Base-by-base conservation (phyloP, 176 grass and related monocot genomes). In the Eleusine coracana region DNA sequence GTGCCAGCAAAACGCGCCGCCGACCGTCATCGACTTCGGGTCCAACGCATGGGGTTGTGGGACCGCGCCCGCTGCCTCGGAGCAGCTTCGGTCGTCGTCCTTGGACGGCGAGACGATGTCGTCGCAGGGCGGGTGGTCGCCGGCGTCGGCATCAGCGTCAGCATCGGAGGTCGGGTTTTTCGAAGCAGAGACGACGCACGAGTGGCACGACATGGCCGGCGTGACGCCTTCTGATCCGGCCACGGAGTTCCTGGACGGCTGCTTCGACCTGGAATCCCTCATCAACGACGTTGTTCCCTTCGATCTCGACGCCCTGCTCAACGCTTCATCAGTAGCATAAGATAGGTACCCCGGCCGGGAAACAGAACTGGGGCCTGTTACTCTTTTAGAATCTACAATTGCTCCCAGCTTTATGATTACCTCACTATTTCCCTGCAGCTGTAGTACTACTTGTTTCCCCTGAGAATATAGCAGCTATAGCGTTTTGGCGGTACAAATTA, bases 181-280 rank as follows among this genome's bases (percentile, higher is more conserved):
- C 7, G 69, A 66, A 10, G 31, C 6, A 5, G 31, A 59, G 14
- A 66, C 31, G 64, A 12, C 48, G 64, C 36, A 56, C 31, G 64
- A 68, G 18, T 80, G 77, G 78, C 64, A 55, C 48, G 78, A 28
- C 31, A 44, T 37, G 65, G 50, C 58, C 10, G 10, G 21, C 34
- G 11, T 59, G 40, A 11, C 56, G 40, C 3, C 74, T 15, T 27
- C 39, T 7, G 77, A 25, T 28, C 72, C 79, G 41, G 83, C 59
- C 17, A 27, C 8, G 39, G 59, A 78, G 60, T 90, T 86, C 46
- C 31, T 83, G 60, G 60, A 86, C 38, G 79, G 74, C 41, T 11
- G 31, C 51, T 20, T 74, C 51, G 80, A 81, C 21, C 82, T 78
- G 88, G 88, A 74, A n/a, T 74, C 79, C 59, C 61, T 83, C 66